phyloP scores from a whole-genome alignment of 129 eudicot genomes.

The Escallonia rubra region DNA sequence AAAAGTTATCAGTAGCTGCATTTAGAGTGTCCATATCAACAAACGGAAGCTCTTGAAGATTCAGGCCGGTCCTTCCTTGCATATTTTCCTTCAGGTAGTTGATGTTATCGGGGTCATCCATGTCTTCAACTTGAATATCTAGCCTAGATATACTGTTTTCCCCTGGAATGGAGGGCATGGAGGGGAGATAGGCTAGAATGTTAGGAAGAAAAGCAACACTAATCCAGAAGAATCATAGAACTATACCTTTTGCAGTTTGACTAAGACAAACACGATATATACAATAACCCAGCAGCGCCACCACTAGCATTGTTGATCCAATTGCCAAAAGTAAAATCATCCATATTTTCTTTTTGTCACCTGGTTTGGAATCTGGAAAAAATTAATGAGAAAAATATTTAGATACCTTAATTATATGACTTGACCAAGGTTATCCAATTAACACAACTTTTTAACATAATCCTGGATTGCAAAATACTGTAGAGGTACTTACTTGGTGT shows the following conservation, averaged over 20 bases:
- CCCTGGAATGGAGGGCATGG: not conserved
- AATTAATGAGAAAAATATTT: too few relatives aligned
- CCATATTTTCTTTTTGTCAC: not conserved
- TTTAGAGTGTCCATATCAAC: slow-evolving; percentile 3
- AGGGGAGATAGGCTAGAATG: too few relatives aligned
- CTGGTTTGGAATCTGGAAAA: not conserved
- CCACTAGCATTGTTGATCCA: slow-evolving; percentile 12
- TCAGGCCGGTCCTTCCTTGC: slow-evolving; percentile 1
- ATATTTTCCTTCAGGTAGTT: not conserved
- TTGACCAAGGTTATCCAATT: too few relatives aligned
- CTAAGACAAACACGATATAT: not conserved
- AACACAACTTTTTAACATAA: too few relatives aligned
- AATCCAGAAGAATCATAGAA: not conserved
- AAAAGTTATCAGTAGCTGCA: slow-evolving; percentile 10
- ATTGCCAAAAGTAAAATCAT: not conserved
- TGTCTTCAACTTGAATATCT: not conserved
- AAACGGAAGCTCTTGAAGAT: slow-evolving; percentile 8
- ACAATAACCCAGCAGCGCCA: not conserved
- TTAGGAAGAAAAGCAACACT: not conserved
- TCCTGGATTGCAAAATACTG: too few relatives aligned
- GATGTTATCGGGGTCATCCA: not conserved
- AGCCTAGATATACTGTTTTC: not conserved
- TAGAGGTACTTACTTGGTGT: too few relatives aligned
- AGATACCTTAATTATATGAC: too few relatives aligned
- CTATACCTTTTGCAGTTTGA: not conserved